These are phyloP conservation scores for Calonectria fujianensis DNA, from an alignment of 2,329 filamentous ascomycete genomes.

Conservation along the genomic window DNA sequence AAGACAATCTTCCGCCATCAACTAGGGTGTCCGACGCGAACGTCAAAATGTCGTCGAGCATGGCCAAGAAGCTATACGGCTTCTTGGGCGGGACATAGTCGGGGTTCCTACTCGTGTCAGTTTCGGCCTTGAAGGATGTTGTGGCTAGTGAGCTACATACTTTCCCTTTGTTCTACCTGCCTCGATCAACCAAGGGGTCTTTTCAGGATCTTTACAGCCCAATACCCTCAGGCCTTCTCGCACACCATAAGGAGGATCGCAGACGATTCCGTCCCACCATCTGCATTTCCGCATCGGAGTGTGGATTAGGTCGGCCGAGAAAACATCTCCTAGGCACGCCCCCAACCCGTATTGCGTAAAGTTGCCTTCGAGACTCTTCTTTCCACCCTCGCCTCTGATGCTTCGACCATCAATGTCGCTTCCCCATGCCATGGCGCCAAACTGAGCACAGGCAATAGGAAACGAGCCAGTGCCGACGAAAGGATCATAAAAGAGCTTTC, in stretches of 20 bases:
- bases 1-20: conserved; percentile 85
- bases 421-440: conserved; percentile 88
- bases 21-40: conserved; percentile 88
- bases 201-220: conserved; percentile 81
- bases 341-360: conserved; percentile 88
- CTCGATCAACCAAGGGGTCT: conserved; percentile 76
- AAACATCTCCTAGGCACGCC: conserved; percentile 82
- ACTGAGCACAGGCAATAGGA: conserved; percentile 91
- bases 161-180: conserved; percentile 82
- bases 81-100: conserved; percentile 91
- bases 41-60: conserved; percentile 91
- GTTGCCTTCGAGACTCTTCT: conserved; percentile 77
- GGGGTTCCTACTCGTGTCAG: conserved; percentile 62
- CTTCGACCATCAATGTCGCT: conserved; percentile 96
- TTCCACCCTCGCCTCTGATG: conserved; percentile 82
- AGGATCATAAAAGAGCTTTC: conserved; percentile 93
- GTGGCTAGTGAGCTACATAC: conserved; percentile 66
- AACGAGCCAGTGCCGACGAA: conserved; percentile 98
- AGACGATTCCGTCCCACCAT: conserved; percentile 92
- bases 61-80: conserved; percentile 92
- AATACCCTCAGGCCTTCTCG: conserved; percentile 93
- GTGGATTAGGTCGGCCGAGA: conserved; percentile 92
- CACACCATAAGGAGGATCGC: conserved; percentile 97
- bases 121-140: background rate
- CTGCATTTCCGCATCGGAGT: conserved; percentile 78